phyloP scores from a whole-genome alignment of 495 filamentous ascomycete genomes.

The Friedmanniomyces endolithicus region DNA sequence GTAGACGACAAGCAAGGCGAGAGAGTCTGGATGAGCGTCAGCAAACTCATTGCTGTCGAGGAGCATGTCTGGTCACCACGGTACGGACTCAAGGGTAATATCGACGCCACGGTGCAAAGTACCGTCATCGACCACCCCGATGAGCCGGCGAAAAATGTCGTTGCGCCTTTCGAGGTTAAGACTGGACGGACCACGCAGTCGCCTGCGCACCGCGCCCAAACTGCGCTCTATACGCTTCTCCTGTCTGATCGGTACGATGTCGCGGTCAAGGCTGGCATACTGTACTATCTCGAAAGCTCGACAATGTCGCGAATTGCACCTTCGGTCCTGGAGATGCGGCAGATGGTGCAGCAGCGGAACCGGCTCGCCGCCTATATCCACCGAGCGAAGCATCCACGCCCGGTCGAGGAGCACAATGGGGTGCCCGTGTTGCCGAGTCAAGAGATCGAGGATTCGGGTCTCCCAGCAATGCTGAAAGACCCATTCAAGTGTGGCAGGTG shows the following conservation, averaged over 20 bases:
- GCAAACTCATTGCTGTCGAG: slow-evolving; percentile 88
- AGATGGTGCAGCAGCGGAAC: slow-evolving; percentile 96
- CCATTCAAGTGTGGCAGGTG: slow-evolving; percentile 65
- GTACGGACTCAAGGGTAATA: slow-evolving; percentile 94
- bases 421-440: not conserved
- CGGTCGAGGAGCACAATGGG: slow-evolving; percentile 20
- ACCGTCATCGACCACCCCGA: slow-evolving; percentile 53
- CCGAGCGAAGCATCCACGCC: slow-evolving; percentile 32
- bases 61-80: slow-evolving; percentile 96
- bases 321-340: slow-evolving; percentile 70
- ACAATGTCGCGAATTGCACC: slow-evolving; percentile 74
- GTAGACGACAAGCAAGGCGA: slow-evolving; percentile 65
- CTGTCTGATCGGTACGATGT: slow-evolving; percentile 92
- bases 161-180: slow-evolving; percentile 89
- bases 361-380: slow-evolving; percentile 63
- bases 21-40: slow-evolving; percentile 68
- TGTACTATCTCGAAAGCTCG: slow-evolving; percentile 89
- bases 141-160: slow-evolving; percentile 46
- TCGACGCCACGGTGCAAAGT: slow-evolving; percentile 96
- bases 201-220: slow-evolving; percentile 76
- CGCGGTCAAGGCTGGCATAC: slow-evolving; percentile 71
- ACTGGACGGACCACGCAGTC: slow-evolving; percentile 71
- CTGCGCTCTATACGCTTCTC: slow-evolving; percentile 82
- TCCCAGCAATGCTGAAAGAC: slow-evolving; percentile 77
- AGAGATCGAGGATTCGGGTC: slow-evolving; percentile 41